Percentiles rank a stretch among this genome's conserved stretches.
phyloP scores from a whole-genome alignment of 1,284 basidiomycete genomes.

The Moesziomyces sp. region DNA sequence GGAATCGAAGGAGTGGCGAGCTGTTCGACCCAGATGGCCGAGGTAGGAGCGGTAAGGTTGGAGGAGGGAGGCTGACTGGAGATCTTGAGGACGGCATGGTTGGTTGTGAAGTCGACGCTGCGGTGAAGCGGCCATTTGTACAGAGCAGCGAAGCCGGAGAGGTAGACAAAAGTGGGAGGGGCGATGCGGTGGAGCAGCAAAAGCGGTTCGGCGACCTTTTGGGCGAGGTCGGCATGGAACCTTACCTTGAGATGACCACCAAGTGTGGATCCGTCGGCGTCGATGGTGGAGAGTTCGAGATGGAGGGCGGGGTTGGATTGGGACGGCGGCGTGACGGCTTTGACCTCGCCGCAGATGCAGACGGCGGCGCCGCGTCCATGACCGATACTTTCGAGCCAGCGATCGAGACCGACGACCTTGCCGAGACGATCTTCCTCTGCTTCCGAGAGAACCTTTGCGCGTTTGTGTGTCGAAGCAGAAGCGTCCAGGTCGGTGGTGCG shows the following conservation, averaged over 20 bases:
- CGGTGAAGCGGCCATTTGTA: not conserved
- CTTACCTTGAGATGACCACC: conserved; percentile 3
- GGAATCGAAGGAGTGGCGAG: conserved; percentile 7
- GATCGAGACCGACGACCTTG: conserved; percentile 25
- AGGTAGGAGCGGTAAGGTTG: conserved; percentile 22
- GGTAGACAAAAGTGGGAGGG: conserved; percentile 28
- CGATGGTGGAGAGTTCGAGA: conserved; percentile 16
- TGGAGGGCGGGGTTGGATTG: not conserved
- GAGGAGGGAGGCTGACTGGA: conserved; percentile 20
- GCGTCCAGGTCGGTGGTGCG: not conserved
- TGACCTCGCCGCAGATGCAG: conserved; percentile 22
- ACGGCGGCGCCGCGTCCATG: conserved; percentile 48
- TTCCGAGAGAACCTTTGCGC: conserved; percentile 13
- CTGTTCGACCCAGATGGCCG: conserved; percentile 36
- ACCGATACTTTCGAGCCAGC: conserved; percentile 30
- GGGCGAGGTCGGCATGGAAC: conserved; percentile 17
- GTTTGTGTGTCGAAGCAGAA: conserved; percentile 2
- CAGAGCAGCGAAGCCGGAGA: conserved; percentile 36
- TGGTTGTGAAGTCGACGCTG: conserved; percentile 5
- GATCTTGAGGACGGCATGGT: conserved; percentile 33
- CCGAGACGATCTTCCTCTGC: conserved; percentile 42
- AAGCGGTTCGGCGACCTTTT: conserved; percentile 25
- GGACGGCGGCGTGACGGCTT: not conserved
- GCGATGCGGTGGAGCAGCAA: conserved; percentile 16
- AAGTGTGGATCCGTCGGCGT: conserved; percentile 5